Percentiles rank a stretch among this genome's conserved stretches.
Evolutionary conservation across 2,329 filamentous ascomycete genomes (phyloP).

Genomic region (Monilinia polystroma): DNA sequence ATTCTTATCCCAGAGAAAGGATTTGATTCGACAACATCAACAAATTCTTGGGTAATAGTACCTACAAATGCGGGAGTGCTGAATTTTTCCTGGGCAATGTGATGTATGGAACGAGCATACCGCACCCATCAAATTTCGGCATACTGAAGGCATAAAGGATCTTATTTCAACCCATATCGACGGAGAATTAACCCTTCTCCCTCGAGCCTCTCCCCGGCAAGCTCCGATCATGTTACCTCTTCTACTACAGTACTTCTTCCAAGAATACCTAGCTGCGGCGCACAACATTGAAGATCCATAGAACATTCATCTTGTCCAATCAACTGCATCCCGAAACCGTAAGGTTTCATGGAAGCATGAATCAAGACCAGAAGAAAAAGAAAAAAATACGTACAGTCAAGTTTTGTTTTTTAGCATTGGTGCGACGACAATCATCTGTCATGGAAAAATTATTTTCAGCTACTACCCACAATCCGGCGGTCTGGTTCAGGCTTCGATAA

Average conservation of each 20-base stretch:
- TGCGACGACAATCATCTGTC: neutral
- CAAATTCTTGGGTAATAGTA: neutral
- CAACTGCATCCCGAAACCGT: neutral
- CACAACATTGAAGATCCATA: neutral
- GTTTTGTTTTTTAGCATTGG: neutral
- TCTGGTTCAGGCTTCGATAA: slow-evolving; percentile 27
- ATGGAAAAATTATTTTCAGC: neutral
- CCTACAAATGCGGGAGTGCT: slow-evolving; percentile 5
- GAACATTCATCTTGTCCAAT: neutral
- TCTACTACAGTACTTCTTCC: neutral
- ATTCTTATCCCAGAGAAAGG: slow-evolving; percentile 1
- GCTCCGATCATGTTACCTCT: slow-evolving; percentile 20
- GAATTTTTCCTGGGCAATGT: slow-evolving; percentile 5
- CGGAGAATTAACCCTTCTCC: slow-evolving; percentile 34
- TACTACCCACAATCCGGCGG: slow-evolving; percentile 27
- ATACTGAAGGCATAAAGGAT: slow-evolving; percentile 29
- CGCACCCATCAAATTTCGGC: slow-evolving; percentile 12
- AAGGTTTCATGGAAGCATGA: neutral
- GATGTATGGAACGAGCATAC: slow-evolving; percentile 10
- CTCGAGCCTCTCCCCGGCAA: slow-evolving; percentile 31
- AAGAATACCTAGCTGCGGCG: neutral
- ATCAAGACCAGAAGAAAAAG: neutral
- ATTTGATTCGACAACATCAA: neutral
- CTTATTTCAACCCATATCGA: slow-evolving; percentile 30
- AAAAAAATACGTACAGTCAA: neutral